Base-by-base conservation (phyloP, 1,284 basidiomycete species). In the Rhodotorula sp. region DNA sequence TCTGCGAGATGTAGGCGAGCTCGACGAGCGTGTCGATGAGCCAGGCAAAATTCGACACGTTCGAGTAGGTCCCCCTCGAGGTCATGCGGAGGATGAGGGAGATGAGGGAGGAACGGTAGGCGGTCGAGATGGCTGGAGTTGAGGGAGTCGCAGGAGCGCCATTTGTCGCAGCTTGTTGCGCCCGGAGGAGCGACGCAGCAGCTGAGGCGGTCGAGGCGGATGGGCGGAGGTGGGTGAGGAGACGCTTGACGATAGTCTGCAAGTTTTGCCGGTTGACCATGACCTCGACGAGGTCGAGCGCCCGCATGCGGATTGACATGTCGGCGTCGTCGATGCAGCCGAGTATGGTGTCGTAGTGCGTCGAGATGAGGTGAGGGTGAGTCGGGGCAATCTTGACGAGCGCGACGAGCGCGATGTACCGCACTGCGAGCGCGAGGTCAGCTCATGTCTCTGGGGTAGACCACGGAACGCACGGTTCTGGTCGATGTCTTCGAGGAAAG, bases 21-120 rank as follows among this genome's bases (percentile, higher is more conserved):
- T 96, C 92, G 56, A 96, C 85, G 32, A 97, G 86, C 5, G 94
- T 91, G 13, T 94, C 95, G 34, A 98, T 84, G 78, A 93, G 96
- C 96, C 96, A 99, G 77, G 94, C 90, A 78, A 98, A 97, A 81
- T 98, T 93, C 49, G 85, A 85, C 48, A 99, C 85, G 77, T 94
- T 90, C 64, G 88, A 87, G 77, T 96, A 99, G 11, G 71, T 79
- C 51, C 24, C 54, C 46, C 59, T 62, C 62, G 77, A 66, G 67
- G 75, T 67, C 62, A 76, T 67, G 24, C 73, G 52, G 27, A 79
- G 27, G 57, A 76, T 74, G 55, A 76, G 66, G 86, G 86, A 17
- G 83, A 86, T 17, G 86, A 80, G 71, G 15, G 74, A 71, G 36
- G 76, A 72, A 54, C 78, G 77, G 65, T 80, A 78, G 1, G 86